These are phyloP conservation scores for Ophiognomonia clavigignenti-juglandacearum DNA, from an alignment of 2,329 filamentous ascomycete genomes.

Conservation along the genomic window DNA sequence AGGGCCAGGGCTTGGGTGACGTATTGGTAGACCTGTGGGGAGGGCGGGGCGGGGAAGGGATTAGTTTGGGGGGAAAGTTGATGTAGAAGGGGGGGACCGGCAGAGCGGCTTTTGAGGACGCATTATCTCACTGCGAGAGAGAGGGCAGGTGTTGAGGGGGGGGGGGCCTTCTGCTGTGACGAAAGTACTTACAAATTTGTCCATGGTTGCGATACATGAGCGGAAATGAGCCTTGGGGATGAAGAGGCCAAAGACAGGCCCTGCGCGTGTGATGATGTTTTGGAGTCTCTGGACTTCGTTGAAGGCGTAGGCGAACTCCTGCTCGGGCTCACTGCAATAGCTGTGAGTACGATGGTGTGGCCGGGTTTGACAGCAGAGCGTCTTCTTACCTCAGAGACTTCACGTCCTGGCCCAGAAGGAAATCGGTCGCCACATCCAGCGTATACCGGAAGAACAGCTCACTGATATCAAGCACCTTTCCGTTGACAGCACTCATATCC, in stretches of 20 bases:
- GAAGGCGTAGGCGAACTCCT: conserved; percentile 77
- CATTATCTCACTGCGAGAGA: too few species aligned
- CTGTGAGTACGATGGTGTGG: neutral
- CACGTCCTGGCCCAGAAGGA: conserved; percentile 74
- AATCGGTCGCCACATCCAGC: conserved; percentile 81
- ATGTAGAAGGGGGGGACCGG: too few species aligned
- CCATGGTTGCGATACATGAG: conserved; percentile 60
- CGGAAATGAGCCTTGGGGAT: conserved; percentile 64
- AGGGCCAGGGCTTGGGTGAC: conserved; percentile 70
- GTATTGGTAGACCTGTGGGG: conserved; percentile 70
- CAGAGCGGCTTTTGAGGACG: too few species aligned
- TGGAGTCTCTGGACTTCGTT: conserved; percentile 73
- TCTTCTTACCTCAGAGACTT: conserved; percentile 49
- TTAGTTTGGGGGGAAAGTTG: too few species aligned
- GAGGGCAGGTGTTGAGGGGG: too few species aligned
- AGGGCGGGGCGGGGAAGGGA: too few species aligned
- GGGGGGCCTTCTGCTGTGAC: too few species aligned
- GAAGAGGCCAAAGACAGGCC: conserved; percentile 52
- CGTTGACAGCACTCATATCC: conserved; percentile 56
- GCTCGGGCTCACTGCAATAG: conserved; percentile 44
- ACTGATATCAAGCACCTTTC: conserved; percentile 63
- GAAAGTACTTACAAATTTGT: too few species aligned
- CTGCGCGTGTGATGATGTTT: conserved; percentile 59
- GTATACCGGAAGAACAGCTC: conserved; percentile 82
- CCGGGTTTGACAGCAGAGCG: neutral